Evolutionary conservation across 345 rosid genomes (phyloP), one percentile per base, ranked within the genome.

Genomic region (Gossypium bickii): DNA sequence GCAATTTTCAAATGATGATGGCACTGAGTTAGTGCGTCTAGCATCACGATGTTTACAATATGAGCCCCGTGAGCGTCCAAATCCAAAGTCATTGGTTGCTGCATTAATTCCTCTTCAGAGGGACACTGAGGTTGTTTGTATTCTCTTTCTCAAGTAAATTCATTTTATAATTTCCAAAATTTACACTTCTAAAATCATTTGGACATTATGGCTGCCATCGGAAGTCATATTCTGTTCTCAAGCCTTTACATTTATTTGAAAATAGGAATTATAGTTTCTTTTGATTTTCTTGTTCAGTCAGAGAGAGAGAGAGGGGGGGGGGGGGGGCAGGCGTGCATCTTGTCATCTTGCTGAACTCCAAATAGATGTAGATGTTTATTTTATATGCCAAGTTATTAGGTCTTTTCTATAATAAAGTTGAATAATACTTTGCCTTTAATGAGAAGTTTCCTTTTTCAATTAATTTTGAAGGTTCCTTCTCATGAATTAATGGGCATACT

Each of bases 11-110:
- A 83, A 83, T 70, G 93, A 85, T 29, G 98, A 94, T 18, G 98
- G 97, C 29, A 88, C 97, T 52, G 98, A 94, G 79, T 84, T 92
- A 75, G 88, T 94, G 60, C 93, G 98, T 38, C 80, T 94, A 80
- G 98, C 98, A 75, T 92, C 98, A 63, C 81, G 97, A 58, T 94
- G 98, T 84, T 84, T 94, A 79, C 96, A 94, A 73, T 91, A 89
- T 76, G 98, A 94, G 88, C 94, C 96, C 41, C 89, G 93, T 64
- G 98, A 94, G 53, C 88, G 98, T 7, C 98, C 98, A 72, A 89
- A 88, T 84, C 85, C 93, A 18, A 94, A 89, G 79, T 86, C 87
- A 25, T 77, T 94, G 58, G 88, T 94, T 53, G 80, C 92, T 79
- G 91, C 98, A 53, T 83, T 92, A 82, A 79, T 77, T 74, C 98